Evolutionary conservation across 805 yeast species (phyloP).

Genomic region (Deakozyma indianensis): DNA sequence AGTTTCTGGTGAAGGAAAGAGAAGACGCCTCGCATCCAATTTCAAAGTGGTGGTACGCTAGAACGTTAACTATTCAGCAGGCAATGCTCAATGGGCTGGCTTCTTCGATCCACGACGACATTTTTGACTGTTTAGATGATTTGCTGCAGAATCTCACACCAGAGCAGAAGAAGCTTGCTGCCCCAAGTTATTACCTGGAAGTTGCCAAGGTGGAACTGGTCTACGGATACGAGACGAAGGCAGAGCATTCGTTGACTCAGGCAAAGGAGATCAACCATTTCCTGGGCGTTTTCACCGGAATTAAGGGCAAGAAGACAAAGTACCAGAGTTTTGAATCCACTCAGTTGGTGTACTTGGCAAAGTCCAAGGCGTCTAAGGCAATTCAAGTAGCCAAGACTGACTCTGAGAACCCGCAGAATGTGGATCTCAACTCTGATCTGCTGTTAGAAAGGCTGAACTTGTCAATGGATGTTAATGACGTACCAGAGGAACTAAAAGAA

Average conservation of each 20-base stretch:
- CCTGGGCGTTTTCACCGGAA: conserved; percentile 68
- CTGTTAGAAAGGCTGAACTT: conserved; percentile 62
- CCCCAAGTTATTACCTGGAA: conserved; percentile 48
- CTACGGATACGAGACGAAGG: conserved; percentile 18
- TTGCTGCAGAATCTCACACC: conserved; percentile 14
- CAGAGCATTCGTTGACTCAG: conserved; percentile 11
- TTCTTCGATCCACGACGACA: conserved; percentile 14
- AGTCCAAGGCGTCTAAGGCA: conserved; percentile 10
- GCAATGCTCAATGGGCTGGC: conserved; percentile 16
- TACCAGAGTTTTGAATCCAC: conserved; percentile 62
- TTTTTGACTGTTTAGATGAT: conserved; percentile 11
- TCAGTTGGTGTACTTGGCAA: conserved; percentile 64
- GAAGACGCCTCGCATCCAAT: conserved; percentile 5
- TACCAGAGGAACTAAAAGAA: conserved; percentile 22
- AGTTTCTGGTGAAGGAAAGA: conserved; percentile 22
- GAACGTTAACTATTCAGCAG: conserved; percentile 23
- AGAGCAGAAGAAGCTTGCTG: conserved; percentile 10
- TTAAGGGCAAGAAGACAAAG: conserved; percentile 76
- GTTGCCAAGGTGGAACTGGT: conserved; percentile 34
- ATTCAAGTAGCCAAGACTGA: conserved; percentile 10
- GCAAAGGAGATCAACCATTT: conserved; percentile 37
- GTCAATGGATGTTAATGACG: conserved; percentile 30
- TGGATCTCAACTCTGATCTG: conserved; percentile 59
- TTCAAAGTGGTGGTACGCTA: conserved; percentile 19
- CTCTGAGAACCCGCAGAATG: conserved; percentile 33